These are phyloP conservation scores for Cydonia oblonga DNA, from an alignment of 331 rosid species.

Conservation along the genomic window DNA sequence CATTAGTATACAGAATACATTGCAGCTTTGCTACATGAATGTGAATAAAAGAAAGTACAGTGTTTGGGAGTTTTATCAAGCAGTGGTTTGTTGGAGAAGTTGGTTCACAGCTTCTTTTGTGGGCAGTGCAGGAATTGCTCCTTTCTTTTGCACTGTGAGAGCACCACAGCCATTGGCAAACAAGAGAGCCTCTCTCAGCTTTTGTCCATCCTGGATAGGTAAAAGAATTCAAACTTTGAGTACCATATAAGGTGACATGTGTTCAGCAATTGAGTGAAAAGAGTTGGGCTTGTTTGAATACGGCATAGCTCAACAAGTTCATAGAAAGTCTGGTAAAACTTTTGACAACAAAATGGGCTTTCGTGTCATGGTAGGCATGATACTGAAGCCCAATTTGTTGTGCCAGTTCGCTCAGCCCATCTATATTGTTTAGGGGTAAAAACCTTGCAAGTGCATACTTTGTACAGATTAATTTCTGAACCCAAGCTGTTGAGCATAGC, in stretches of 20 bases:
- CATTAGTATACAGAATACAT: background rate
- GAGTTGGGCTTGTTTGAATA: background rate
- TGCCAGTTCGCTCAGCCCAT: background rate
- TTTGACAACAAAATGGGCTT: background rate
- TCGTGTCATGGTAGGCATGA: background rate
- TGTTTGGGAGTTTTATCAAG: background rate
- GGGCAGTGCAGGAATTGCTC: slow-evolving; percentile 79
- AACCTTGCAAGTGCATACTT: slow-evolving; percentile 24
- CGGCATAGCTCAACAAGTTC: background rate
- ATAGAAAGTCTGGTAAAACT: background rate
- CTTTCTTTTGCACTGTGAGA: slow-evolving; percentile 57
- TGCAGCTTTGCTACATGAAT: background rate
- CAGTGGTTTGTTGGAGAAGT: slow-evolving; percentile 18
- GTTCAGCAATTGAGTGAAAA: background rate
- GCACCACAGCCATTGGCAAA: slow-evolving; percentile 82
- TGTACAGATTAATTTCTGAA: slow-evolving; percentile 35
- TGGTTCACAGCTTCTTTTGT: slow-evolving; percentile 47
- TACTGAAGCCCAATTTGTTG: background rate
- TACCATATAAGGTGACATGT: background rate
- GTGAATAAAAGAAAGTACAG: too few relatives aligned
- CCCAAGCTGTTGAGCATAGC: slow-evolving; percentile 49
- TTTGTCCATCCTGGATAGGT: slow-evolving; percentile 39
- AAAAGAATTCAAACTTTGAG: background rate
- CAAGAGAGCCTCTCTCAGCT: slow-evolving; percentile 38
- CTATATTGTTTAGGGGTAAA: background rate